Percentiles rank a stretch among this genome's conserved stretches.
phyloP scores from a whole-genome alignment of 768 basidiomycete genomes.

The Wakefieldia striispora region DNA sequence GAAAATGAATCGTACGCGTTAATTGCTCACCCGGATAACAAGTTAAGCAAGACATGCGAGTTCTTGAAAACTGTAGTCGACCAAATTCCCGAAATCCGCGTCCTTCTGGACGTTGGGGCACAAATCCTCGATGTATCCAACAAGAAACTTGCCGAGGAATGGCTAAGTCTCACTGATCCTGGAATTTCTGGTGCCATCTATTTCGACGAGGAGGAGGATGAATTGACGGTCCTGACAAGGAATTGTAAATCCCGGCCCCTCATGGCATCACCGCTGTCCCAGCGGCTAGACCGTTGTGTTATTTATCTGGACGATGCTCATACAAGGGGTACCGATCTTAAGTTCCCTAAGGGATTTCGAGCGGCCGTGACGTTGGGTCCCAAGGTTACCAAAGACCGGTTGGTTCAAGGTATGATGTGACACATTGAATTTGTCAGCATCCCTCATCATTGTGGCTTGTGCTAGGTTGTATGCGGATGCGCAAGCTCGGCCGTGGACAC shows the following conservation, averaged over 20 bases:
- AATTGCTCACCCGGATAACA: background rate
- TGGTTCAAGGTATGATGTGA: conserved; percentile 17
- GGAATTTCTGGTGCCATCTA: conserved; percentile 23
- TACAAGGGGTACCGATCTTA: conserved; percentile 18
- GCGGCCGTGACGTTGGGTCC: conserved; percentile 16
- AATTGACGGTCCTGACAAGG: conserved; percentile 28
- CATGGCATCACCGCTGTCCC: conserved; percentile 25
- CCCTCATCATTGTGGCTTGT: background rate
- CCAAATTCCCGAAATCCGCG: conserved; percentile 33
- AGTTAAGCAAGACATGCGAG: background rate
- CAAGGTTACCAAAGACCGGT: conserved; percentile 13
- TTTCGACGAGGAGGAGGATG: conserved; percentile 24
- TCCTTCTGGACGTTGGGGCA: conserved; percentile 53
- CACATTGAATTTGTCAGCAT: no score
- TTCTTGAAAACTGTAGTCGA: no score
- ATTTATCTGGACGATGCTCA: conserved; percentile 24
- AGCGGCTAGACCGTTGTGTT: conserved; percentile 29
- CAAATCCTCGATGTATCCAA: conserved; percentile 52
- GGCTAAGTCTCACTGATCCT: conserved; percentile 31
- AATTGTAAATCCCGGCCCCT: conserved; percentile 9
- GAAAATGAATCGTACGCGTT: conserved; percentile 15
- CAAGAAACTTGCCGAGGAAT: conserved; percentile 34
- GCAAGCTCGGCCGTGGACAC: conserved; percentile 46
- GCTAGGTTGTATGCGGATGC: conserved; percentile 55
- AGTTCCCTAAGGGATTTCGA: conserved; percentile 10